Percentiles rank a stretch among this genome's conserved stretches.
These are phyloP conservation scores for Sordaria brevicollis DNA, from an alignment of 495 filamentous ascomycete species.

Conservation along the genomic window DNA sequence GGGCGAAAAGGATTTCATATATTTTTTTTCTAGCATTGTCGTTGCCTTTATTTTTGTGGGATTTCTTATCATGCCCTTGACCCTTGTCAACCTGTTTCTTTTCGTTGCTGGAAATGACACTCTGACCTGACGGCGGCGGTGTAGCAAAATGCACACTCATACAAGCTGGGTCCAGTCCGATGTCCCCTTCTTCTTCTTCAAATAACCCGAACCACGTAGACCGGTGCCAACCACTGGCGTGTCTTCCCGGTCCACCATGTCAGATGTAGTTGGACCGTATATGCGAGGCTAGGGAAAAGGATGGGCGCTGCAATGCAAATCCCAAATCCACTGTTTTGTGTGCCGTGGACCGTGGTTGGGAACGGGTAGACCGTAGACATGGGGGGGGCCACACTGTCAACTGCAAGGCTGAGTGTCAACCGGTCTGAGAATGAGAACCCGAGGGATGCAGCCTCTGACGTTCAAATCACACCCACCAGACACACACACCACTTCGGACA, in stretches of 20 bases:
- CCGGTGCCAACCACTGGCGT: neutral
- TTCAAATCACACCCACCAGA: neutral
- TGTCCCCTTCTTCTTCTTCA: neutral
- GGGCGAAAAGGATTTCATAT: neutral
- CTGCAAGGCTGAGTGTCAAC: neutral
- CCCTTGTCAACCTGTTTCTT: too few species aligned
- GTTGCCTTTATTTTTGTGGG: neutral
- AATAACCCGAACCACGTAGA: neutral
- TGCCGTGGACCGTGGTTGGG: neutral
- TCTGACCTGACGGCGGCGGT: neutral
- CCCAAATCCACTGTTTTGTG: neutral
- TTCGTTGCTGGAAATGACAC: neutral
- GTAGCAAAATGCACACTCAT: neutral
- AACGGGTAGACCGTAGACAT: too few species aligned
- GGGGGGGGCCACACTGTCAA: neutral
- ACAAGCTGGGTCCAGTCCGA: neutral
- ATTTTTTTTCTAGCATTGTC: neutral
- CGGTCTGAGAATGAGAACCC: neutral
- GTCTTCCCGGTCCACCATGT: neutral
- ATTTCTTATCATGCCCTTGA: neutral
- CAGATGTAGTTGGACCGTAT: neutral
- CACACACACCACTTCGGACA: too few species aligned
- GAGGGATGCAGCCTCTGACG: neutral
- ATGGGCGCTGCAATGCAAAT: neutral
- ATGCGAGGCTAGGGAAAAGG: neutral